phyloP scores from a whole-genome alignment of 495 filamentous ascomycete species.

The Recurvomyces mirabilis region DNA sequence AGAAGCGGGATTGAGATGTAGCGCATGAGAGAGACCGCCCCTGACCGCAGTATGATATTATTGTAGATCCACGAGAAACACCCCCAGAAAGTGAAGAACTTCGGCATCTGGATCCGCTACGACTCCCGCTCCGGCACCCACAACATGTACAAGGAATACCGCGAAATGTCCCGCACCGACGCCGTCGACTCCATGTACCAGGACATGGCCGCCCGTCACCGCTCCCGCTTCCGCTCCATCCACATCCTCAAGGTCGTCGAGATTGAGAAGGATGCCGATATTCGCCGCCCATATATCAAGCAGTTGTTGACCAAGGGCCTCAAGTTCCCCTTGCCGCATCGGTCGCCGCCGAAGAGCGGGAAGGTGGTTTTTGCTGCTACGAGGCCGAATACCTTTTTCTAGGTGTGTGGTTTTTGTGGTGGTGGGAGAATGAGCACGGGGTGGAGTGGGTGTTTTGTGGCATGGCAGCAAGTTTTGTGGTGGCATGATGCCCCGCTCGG shows the following conservation, averaged over 20 bases:
- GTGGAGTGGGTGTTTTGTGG: no score
- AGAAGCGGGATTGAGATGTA: background rate
- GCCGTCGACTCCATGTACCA: conserved; percentile 96
- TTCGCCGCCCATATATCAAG: conserved; percentile 98
- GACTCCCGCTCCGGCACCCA: conserved; percentile 98
- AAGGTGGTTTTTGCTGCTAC: conserved; percentile 85
- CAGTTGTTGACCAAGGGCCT: conserved; percentile 90
- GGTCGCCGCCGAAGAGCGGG: conserved; percentile 62
- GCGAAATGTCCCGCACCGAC: conserved; percentile 88
- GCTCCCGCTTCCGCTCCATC: conserved; percentile 92
- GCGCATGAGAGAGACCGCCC: background rate
- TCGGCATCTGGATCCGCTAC: conserved; percentile 99
- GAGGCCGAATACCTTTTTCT: conserved; percentile 78
- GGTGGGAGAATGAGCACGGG: no score
- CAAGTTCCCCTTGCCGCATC: conserved; percentile 97
- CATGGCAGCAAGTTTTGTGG: no score
- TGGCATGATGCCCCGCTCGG: no score
- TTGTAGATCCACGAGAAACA: conserved; percentile 94
- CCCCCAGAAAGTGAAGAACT: conserved; percentile 99
- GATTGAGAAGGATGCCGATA: conserved; percentile 78
- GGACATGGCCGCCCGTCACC: conserved; percentile 98
- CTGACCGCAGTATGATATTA: background rate
- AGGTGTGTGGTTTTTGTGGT: conserved; percentile 16
- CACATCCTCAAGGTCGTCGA: conserved; percentile 98
- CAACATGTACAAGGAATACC: conserved; percentile 99